Evolutionary conservation across 2,329 filamentous ascomycete genomes (phyloP), one percentile per base, ranked within the genome.

Genomic region (Fusarium dlaminii): DNA sequence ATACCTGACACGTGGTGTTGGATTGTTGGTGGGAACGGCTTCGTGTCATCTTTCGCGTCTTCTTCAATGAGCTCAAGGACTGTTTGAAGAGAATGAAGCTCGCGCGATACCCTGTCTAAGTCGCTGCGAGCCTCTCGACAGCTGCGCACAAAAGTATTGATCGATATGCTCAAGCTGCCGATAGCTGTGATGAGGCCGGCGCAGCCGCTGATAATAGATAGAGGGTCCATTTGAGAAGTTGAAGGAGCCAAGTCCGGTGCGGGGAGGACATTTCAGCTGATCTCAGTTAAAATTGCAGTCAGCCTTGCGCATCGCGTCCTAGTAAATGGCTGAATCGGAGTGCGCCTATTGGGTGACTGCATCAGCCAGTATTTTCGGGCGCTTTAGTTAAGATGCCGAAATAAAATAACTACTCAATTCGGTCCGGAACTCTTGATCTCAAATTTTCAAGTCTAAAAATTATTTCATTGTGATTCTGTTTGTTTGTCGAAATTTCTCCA

Each of bases 31-130:
- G 69, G 68, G 3, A 74, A 63, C 0, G 57, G 60, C 24, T 63
- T 74, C 0, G 32, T 22, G 6, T 42, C 48, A 14, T 72, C 58
- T 27, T 34, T 29, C 0, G 68, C 71, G 10, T 74, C 72, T 17
- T 72, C 63, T n/a, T 59, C 24, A 13, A 74, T 74, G 0, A 74
- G 71, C 15, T 70, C 48, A 11, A 74, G 68, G 15, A 74, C 71
- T 1, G 57, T 66, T 11, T 59, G 52, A 1, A 74, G 59, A 6
- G 71, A 74, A 8, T 68, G 57, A 1, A 74, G 45, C 45, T 74
- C 72, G 48, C 72, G 60, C 12, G 71, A 74, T 8, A 74, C 64
- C 17, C 55, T 54, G 11, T 74, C 71, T 3, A 74, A 22, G 14
- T 74, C 71, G 8, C 34, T 40, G 5, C 72, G 71, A 8, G 72